A percentile compares a stretch with the other conserved stretches of the same genome.
Evolutionary conservation across 108 stramenopile species (phyloP).

Genomic region (Thalassiosira profunda): DNA sequence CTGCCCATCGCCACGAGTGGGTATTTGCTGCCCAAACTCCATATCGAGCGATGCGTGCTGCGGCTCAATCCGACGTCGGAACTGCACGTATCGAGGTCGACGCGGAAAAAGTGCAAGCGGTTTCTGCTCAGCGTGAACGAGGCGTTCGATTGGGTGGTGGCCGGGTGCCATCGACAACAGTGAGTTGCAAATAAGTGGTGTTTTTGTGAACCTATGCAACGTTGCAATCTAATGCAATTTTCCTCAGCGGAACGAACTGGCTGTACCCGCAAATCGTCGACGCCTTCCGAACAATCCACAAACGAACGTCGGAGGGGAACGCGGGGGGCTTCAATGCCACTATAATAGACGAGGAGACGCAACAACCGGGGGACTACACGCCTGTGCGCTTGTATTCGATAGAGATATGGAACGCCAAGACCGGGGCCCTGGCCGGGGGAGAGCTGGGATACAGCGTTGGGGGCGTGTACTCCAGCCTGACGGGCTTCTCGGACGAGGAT

Average conservation of each 20-base stretch:
- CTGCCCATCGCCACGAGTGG: constrained; percentile 77
- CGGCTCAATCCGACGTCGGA: constrained; percentile 20
- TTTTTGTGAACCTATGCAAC: neutral
- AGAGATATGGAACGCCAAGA: constrained; percentile 71
- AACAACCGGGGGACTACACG: constrained; percentile 14
- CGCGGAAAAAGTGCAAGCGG: constrained; percentile 68
- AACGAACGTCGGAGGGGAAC: constrained; percentile 6
- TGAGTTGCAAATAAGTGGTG: neutral
- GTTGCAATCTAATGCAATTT: too few relatives aligned
- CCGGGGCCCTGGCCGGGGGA: constrained; percentile 73
- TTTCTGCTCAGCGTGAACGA: constrained; percentile 73
- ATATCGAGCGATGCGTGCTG: constrained; percentile 77
- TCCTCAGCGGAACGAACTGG: constrained; percentile 71
- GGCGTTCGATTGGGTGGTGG: constrained; percentile 69
- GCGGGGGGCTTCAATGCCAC: constrained; percentile 16
- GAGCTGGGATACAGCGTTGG: constrained; percentile 90
- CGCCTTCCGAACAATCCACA: constrained; percentile 61
- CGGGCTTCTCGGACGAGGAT: constrained; percentile 75
- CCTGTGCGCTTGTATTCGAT: constrained; percentile 80
- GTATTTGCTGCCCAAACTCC: constrained; percentile 83
- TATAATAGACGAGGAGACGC: constrained; percentile 19
- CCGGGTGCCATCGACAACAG: constrained; percentile 85
- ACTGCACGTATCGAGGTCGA: constrained; percentile 76
- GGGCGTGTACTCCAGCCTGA: constrained; percentile 79
- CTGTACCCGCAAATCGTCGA: constrained; percentile 74